Base-by-base conservation (phyloP, 2,329 filamentous ascomycete species). In the Aspergillus sp. region DNA sequence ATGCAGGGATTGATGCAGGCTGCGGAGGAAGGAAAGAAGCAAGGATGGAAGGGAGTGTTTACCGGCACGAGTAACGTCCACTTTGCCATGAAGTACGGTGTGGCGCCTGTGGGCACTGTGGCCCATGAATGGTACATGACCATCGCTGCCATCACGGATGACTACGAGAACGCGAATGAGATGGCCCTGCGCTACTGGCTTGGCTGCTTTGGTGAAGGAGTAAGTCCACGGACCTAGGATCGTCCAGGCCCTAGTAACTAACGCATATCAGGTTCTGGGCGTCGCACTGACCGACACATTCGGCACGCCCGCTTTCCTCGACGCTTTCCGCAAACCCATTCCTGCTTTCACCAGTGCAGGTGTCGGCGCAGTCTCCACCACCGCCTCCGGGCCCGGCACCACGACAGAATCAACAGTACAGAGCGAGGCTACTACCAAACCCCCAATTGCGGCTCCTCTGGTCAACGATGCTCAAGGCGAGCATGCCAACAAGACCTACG, bases 41-140 rank as follows among this genome's bases (percentile, higher is more conserved):
- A 84, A 41, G 89, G 88, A 0, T 84, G 87, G 71, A 78, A 83
- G 1, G 93, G 94, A 8, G 89, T 88, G 73, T 83, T 98, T 50
- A 86, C 89, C 0, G 95, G 95, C 10, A 96, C 94, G 0, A 98
- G 93, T 76, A 99, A 99, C 71, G 95, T 99, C 3, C 94, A 98
- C 74, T 87, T 99, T 66, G 95, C 95, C 10, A 96, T 96, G 92
- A 90, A 92, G 70, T 94, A 96, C 77, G 88, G 87, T 48, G 86
- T 97, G 49, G 80, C 87, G 3, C 92, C 95, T 0, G 86, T 98
- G 11, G 95, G 95, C 5, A 99, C 95, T 0, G 88, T 91, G 2
- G 95, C 95, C 0, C 95, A 99, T 72, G 95, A 99, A 78, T 99
- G 95, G 95, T 98, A 97, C 81, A 99, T 99, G 95, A 93, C 92